Conservation (phyloP, 2,329 filamentous ascomycete genomes). For the Penicillium sp. region DNA sequence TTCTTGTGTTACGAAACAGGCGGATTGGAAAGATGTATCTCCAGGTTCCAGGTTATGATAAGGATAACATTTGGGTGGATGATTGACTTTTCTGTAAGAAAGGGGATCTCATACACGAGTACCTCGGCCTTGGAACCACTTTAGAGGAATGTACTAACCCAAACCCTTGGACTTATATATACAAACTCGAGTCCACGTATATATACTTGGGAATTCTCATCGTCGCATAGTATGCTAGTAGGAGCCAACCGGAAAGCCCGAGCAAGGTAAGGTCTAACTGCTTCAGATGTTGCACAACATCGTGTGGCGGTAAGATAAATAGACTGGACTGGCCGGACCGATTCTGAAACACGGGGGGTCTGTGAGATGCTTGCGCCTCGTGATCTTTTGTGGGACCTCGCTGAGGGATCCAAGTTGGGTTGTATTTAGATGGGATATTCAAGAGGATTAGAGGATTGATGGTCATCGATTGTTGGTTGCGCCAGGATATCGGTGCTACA, state of each 20-base stretch:
- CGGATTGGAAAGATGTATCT: background rate
- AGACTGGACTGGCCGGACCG: background rate
- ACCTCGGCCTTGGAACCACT: no score
- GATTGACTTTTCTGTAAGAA: no score
- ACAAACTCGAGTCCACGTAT: no score
- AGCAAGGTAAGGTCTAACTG: background rate
- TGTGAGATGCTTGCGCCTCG: constrained; percentile 4
- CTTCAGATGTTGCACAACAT: constrained; percentile 5
- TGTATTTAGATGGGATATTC: background rate
- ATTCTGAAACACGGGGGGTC: constrained; percentile 11
- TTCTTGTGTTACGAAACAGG: background rate
- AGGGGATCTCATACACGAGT: no score
- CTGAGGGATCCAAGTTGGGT: background rate
- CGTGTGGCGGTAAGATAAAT: background rate
- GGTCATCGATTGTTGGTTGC: background rate
- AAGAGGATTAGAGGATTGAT: background rate
- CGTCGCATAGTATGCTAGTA: background rate
- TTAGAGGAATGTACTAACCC: no score
- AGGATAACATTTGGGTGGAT: no score
- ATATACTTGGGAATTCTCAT: background rate
- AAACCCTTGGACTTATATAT: no score
- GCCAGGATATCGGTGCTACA: background rate
- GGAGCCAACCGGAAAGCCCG: background rate
- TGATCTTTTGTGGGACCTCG: constrained; percentile 6
- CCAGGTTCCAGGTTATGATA: no score